These are phyloP conservation scores for Keithomyces neogunnii DNA, from an alignment of 2,329 filamentous ascomycete genomes.

Conservation along the genomic window DNA sequence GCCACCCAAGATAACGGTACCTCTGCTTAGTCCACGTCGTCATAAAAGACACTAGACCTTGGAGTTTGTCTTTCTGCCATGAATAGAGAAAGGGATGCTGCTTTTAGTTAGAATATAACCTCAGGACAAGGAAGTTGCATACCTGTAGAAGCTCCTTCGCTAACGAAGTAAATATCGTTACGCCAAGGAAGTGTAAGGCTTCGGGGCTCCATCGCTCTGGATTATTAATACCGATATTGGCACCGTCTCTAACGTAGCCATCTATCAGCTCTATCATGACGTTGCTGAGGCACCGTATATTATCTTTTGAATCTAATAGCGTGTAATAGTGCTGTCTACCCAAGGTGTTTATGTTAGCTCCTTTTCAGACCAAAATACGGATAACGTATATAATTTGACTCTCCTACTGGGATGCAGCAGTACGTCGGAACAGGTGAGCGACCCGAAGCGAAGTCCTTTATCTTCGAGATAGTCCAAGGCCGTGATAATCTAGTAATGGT, in stretches of 20 bases:
- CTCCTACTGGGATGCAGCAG: neutral
- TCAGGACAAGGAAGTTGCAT: neutral
- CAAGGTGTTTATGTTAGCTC: neutral
- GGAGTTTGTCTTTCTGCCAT: constrained; percentile 1
- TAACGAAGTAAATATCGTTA: neutral
- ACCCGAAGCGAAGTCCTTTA: neutral
- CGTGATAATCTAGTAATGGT: neutral
- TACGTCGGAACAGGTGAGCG: constrained; percentile 1
- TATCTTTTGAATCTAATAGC: constrained; percentile 1
- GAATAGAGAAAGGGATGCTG: constrained; percentile 1
- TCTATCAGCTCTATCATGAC: constrained; percentile 3
- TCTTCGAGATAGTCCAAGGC: constrained; percentile 1
- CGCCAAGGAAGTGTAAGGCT: constrained; percentile 1
- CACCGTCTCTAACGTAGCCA: neutral
- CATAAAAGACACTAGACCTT: constrained; percentile 2
- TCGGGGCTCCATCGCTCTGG: neutral
- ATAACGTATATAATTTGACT: constrained; percentile 2
- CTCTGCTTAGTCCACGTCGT: constrained; percentile 2
- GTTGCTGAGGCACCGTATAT: neutral
- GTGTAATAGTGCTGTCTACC: neutral
- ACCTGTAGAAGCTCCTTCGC: constrained; percentile 1
- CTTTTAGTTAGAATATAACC: neutral
- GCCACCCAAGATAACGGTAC: constrained; percentile 1
- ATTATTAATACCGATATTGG: neutral
- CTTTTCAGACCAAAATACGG: neutral